Percentiles rank a stretch among this genome's conserved stretches.
phyloP scores from a whole-genome alignment of 2,329 filamentous ascomycete genomes.

The Fusarium duplospermum region DNA sequence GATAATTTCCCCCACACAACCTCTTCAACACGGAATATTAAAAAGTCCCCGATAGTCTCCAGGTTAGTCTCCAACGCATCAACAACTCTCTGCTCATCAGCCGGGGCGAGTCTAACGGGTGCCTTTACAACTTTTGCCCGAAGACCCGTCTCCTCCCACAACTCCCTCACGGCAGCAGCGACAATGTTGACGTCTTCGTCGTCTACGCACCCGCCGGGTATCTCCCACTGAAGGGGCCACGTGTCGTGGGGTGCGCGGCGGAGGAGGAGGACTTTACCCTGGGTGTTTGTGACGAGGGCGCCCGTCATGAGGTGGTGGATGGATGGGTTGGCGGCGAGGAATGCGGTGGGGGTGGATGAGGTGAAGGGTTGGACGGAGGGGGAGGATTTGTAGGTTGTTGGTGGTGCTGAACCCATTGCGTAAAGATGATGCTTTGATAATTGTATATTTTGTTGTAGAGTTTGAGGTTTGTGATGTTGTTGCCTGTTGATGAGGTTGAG shows the following conservation, averaged over 20 bases:
- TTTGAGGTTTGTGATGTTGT: background rate
- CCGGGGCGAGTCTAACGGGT: slow-evolving; percentile 25
- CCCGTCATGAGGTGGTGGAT: slow-evolving; percentile 41
- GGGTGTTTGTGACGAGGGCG: slow-evolving; percentile 36
- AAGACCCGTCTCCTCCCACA: slow-evolving; percentile 60
- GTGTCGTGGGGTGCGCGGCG: slow-evolving; percentile 44
- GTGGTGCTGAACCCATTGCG: slow-evolving; percentile 6
- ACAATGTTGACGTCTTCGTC: slow-evolving; percentile 33
- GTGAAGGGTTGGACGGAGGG: slow-evolving; percentile 30
- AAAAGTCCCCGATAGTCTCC: slow-evolving; percentile 36
- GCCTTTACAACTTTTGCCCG: slow-evolving; percentile 42
- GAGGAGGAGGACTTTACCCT: slow-evolving; percentile 38
- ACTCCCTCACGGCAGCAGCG: slow-evolving; percentile 54
- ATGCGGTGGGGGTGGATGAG: slow-evolving; percentile 19
- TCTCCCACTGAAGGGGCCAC: slow-evolving; percentile 44
- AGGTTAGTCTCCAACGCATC: slow-evolving; percentile 37
- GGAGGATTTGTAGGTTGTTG: slow-evolving; percentile 29
- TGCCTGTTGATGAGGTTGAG: slow-evolving; percentile 23
- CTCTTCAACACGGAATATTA: slow-evolving; percentile 39
- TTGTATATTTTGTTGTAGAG: background rate
- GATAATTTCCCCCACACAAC: slow-evolving; percentile 47
- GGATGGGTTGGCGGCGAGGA: slow-evolving; percentile 33
- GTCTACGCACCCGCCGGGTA: slow-evolving; percentile 42
- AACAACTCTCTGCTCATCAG: background rate
- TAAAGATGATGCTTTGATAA: background rate